Evolutionary conservation across 164 flowering plant genomes (phyloP), one percentile per base, ranked within the genome.

Genomic region (Litsea cubeba): DNA sequence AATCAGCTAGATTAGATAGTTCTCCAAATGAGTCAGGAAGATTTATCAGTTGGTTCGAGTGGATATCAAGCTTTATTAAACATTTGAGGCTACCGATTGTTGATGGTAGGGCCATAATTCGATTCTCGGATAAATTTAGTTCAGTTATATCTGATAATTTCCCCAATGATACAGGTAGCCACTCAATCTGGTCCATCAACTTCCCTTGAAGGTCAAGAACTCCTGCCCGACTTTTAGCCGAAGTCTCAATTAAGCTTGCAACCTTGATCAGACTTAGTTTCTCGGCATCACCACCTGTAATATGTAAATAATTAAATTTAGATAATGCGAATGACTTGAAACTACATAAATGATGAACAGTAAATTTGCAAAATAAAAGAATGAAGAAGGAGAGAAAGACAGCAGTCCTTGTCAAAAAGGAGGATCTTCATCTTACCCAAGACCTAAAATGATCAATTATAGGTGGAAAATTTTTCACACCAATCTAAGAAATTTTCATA

Each of bases 121-220:
- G 80, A 64, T 91, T 91, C 50, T 89, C 88, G 1, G 92, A 85
- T 62, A 89, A 63, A 79, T 88, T 82, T 54, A 91, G 65, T 69
- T 83, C 85, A 64, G 78, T 79, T 35, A 90, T 60, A 60, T 80
- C 72, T 2, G 84, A 77, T 72, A 91, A 78, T 72, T 91, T 91
- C 57, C 92, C 92, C 46, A 91, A 69, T 22, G 97, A 87, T 5
- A 76, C 46, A 2, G 97, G 97, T 35, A 89, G 89, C 91, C 90
- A 88, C 79, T 91, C 97, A 71, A 89, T 77, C 74, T 87, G 79
- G 72, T 90, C 91, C 88, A 82, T 81, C 76, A 91, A 82, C 77
- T 84, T 90, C 71, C 89, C 89, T 80, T 79, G 83, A 14, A 91
- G 88, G 81, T 87, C 81, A 79, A 91, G 86, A 68, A 81, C 85